These are phyloP conservation scores for Amanita rubescens DNA, from an alignment of 768 basidiomycete species.

Conservation along the genomic window DNA sequence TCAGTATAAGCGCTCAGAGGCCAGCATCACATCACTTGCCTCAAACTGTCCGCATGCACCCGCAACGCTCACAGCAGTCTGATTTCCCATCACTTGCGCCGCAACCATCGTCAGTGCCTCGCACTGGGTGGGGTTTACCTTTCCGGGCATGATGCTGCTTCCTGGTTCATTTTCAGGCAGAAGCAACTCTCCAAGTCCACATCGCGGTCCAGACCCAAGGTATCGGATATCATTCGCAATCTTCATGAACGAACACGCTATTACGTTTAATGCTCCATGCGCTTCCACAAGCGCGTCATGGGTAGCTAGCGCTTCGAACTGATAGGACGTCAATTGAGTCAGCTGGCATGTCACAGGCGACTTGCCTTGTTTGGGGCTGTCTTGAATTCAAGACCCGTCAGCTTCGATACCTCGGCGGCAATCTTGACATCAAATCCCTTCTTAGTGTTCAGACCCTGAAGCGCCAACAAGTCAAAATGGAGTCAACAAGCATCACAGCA, in stretches of 20 bases:
- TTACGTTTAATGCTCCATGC: conserved; percentile 91
- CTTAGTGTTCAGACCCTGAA: conserved; percentile 91
- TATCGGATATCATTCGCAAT: conserved; percentile 99
- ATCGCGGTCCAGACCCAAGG: conserved; percentile 95
- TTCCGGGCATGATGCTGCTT: conserved; percentile 99
- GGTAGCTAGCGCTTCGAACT: conserved; percentile 98
- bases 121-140: conserved; percentile 99
- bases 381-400: conserved; percentile 86
- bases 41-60: conserved; percentile 97
- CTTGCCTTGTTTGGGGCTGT: conserved; percentile 96
- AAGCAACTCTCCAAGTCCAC: conserved; percentile 90
- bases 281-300: conserved; percentile 98
- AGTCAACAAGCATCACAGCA: neutral
- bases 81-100: conserved; percentile 97
- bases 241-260: conserved; percentile 98
- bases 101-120: conserved; percentile 99
- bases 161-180: conserved; percentile 99
- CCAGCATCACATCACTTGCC: conserved; percentile 34
- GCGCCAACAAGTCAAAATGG: conserved; percentile 5
- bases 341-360: neutral
- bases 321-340: neutral
- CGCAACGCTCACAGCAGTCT: conserved; percentile 86
- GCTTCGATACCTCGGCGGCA: conserved; percentile 83
- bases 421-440: conserved; percentile 95
- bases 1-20: neutral